Evolutionary conservation across 2,329 filamentous ascomycete species (phyloP).

Genomic region (Colletotrichum viniferum): DNA sequence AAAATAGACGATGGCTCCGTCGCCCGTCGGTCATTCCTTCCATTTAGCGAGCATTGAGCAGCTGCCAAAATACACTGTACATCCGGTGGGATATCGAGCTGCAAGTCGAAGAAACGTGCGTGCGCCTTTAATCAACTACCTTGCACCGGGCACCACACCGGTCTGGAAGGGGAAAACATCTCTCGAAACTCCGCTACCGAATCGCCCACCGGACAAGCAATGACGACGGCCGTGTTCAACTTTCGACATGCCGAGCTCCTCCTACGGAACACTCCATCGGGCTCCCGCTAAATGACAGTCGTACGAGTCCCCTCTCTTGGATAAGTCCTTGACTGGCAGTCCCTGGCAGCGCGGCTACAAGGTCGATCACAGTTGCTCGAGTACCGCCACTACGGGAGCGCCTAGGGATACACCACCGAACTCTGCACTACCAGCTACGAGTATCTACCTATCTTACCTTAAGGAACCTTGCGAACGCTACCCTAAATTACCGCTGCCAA

Average conservation of each 20-base stretch:
- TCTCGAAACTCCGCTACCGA: slow-evolving; percentile 5
- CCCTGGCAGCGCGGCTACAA: slow-evolving; percentile 15
- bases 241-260: background rate
- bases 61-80: background rate
- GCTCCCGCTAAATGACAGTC: slow-evolving; percentile 16
- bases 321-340: slow-evolving; percentile 7
- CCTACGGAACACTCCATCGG: background rate
- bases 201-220: background rate
- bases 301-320: slow-evolving; percentile 17
- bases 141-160: background rate
- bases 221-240: background rate
- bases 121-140: background rate
- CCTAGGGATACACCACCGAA: slow-evolving; percentile 9
- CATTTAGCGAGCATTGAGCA: background rate
- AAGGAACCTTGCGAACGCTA: background rate
- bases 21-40: background rate
- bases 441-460: background rate
- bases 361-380: slow-evolving; percentile 10
- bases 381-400: slow-evolving; percentile 17
- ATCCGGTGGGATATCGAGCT: background rate
- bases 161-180: background rate
- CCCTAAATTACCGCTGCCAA: slow-evolving; percentile 8
- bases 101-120: background rate
- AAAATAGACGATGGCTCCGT: background rate
- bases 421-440: background rate